Percentiles rank a stretch among this genome's conserved stretches.
phyloP scores from a whole-genome alignment of 2,329 filamentous ascomycete genomes.

The Phaeomoniella chlamydospora region DNA sequence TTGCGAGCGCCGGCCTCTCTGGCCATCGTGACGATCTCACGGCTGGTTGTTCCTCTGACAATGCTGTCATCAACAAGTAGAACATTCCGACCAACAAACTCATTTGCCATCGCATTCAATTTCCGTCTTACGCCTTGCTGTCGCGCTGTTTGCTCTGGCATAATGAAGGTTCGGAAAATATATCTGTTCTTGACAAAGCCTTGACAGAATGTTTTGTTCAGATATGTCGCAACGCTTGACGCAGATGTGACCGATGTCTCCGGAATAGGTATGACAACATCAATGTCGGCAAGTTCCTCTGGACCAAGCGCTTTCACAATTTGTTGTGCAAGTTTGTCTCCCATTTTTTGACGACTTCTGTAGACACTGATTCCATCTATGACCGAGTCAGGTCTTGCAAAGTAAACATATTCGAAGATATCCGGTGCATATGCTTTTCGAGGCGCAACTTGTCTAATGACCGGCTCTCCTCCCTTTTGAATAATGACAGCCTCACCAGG shows the following conservation, averaged over 20 bases:
- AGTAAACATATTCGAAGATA: slow-evolving; percentile 81
- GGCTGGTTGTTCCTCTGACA: slow-evolving; percentile 69
- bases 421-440: slow-evolving; percentile 64
- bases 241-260: slow-evolving; percentile 76
- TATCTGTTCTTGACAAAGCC: slow-evolving; percentile 86
- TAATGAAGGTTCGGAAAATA: slow-evolving; percentile 77
- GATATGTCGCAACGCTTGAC: slow-evolving; percentile 55
- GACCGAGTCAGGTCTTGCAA: slow-evolving; percentile 64
- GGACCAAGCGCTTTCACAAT: slow-evolving; percentile 54
- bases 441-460: slow-evolving; percentile 60
- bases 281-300: slow-evolving; percentile 59
- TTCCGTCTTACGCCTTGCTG: slow-evolving; percentile 83
- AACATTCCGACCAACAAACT: slow-evolving; percentile 70
- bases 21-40: slow-evolving; percentile 72
- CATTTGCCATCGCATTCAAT: slow-evolving; percentile 70
- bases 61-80: slow-evolving; percentile 82
- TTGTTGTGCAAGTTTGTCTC: slow-evolving; percentile 60
- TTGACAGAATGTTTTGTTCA: slow-evolving; percentile 64
- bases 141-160: slow-evolving; percentile 66
- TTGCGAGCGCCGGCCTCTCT: slow-evolving; percentile 68
- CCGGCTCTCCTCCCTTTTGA: slow-evolving; percentile 58
- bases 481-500: slow-evolving; percentile 80
- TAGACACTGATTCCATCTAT: slow-evolving; percentile 86
- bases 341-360: slow-evolving; percentile 75
- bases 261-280: slow-evolving; percentile 66